A percentile compares a stretch with the other conserved stretches of the same genome.
Evolutionary conservation across 371 early-diverging fungal species (phyloP).

Genomic region (Mortierella sp.): DNA sequence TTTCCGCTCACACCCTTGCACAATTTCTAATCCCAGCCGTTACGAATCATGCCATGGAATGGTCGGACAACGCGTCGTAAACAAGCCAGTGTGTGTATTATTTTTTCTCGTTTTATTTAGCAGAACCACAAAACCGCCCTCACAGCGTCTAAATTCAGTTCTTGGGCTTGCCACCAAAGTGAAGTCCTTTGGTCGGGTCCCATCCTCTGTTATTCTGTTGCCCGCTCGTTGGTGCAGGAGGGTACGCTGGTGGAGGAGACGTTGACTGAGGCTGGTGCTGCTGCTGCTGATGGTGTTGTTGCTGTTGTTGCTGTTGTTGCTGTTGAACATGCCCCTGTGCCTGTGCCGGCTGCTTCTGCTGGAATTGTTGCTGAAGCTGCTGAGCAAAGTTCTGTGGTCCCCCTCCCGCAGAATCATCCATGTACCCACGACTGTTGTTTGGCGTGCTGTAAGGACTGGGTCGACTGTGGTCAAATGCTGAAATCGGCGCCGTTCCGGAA

Average conservation of each 20-base stretch:
- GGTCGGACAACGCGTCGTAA: too few relatives aligned
- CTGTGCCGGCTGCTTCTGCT: slow-evolving; percentile 29
- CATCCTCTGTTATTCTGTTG: slow-evolving; percentile 19
- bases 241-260: not conserved
- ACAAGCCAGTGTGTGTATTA: too few relatives aligned
- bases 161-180: slow-evolving; percentile 46
- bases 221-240: not conserved
- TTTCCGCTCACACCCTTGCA: too few relatives aligned
- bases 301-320: not conserved
- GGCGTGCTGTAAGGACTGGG: not conserved
- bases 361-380: slow-evolving; percentile 39
- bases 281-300: slow-evolving; percentile 4
- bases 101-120: too few relatives aligned
- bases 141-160: slow-evolving; percentile 5
- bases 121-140: too few relatives aligned
- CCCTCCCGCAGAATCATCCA: not conserved
- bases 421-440: not conserved
- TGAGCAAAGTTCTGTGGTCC: slow-evolving; percentile 29
- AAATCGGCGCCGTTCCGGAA: not conserved
- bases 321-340: slow-evolving; percentile 5
- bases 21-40: too few relatives aligned
- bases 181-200: slow-evolving; percentile 45
- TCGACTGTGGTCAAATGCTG: slow-evolving; percentile 3
- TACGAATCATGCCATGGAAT: too few relatives aligned
- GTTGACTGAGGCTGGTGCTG: slow-evolving; percentile 9